Evolutionary conservation across 306 rosid genomes (phyloP), one percentile per base, ranked within the genome.

Genomic region (Cicer bijugum): DNA sequence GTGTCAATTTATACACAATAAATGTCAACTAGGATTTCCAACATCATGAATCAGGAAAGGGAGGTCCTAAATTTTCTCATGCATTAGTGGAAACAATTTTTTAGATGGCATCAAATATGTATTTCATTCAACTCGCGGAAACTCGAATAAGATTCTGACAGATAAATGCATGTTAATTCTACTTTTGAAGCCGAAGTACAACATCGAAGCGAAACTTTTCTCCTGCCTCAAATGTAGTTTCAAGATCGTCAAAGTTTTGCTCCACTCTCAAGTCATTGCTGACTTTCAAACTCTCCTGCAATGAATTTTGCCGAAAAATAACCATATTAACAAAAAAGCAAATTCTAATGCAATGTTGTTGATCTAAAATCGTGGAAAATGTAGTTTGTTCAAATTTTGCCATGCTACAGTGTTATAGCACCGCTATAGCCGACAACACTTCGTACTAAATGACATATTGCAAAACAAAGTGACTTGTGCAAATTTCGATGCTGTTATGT

Each of bases 231-330:
- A 93, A 90, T 5, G 74, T 69, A 38, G 72, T 77, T 81, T 89
- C 92, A 58, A 93, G 97, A 85, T 93, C 94, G 78, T 91, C 97
- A 51, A 88, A 84, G 81, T 94, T 88, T 81, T 93, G 97, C 69
- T 91, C 94, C 46, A 91, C 85, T 81, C 92, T 84, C 83, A 93
- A 75, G 80, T 93, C 88, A 65, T 82, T 83, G 80, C 83, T 58
- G 35, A 86, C 96, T 64, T 76, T 78, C 75, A 91, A 83, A 50
- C 76, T 72, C 77, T 87, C 92, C 97, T 91, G 97, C 75, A 73
- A 68, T 12, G 62, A 67, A 19, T 56, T 77, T 76, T 61, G 0
- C 42, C 45, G 8, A 0, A 1, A 74, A 70, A 48, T 7, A 53
- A 48, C 38, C 19, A 17, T 9, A 77, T 35, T 11, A 57, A 64